Evolutionary conservation across 1,139 yeast genomes (phyloP).

Genomic region (Taphrina wiesneri): DNA sequence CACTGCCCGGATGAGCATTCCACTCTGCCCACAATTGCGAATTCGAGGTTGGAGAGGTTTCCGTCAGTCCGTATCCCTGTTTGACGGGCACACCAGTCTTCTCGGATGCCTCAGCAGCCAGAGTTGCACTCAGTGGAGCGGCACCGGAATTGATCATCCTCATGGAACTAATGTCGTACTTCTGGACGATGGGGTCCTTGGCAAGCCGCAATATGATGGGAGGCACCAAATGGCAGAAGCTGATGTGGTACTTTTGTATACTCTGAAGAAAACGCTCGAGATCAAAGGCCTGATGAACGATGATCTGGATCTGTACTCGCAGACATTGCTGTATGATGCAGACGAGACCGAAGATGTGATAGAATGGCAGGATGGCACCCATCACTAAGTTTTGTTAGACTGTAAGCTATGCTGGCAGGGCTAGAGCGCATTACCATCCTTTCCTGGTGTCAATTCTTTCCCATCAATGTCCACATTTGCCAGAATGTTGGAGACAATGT

Average conservation of each 20-base stretch:
- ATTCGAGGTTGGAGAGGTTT: conserved; percentile 84
- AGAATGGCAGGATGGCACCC: conserved; percentile 26
- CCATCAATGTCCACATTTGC: conserved; percentile 36
- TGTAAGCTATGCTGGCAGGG: too few relatives aligned
- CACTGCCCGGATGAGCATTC: conserved; percentile 60
- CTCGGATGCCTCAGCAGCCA: conserved; percentile 41
- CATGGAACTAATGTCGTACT: conserved; percentile 41
- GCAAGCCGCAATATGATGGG: conserved; percentile 49
- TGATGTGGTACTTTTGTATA: conserved; percentile 30
- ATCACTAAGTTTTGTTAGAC: background rate
- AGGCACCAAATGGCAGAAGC: conserved; percentile 44
- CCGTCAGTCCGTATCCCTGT: conserved; percentile 77
- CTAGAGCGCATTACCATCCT: conserved; percentile 20
- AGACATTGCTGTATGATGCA: conserved; percentile 34
- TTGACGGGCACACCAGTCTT: conserved; percentile 30
- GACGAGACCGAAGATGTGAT: conserved; percentile 37
- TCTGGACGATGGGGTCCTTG: conserved; percentile 46
- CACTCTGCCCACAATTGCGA: conserved; percentile 64
- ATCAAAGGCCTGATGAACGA: conserved; percentile 36
- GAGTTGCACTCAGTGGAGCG: conserved; percentile 46
- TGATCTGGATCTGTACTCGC: conserved; percentile 27
- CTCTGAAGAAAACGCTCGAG: conserved; percentile 32
- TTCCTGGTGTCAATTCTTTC: conserved; percentile 23
- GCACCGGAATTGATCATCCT: conserved; percentile 46
- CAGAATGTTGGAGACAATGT: conserved; percentile 41